Percentiles rank a stretch among this genome's conserved stretches.
phyloP scores from a whole-genome alignment of 192 early-diverging fungal species.

The Glomus cerebriforme region DNA sequence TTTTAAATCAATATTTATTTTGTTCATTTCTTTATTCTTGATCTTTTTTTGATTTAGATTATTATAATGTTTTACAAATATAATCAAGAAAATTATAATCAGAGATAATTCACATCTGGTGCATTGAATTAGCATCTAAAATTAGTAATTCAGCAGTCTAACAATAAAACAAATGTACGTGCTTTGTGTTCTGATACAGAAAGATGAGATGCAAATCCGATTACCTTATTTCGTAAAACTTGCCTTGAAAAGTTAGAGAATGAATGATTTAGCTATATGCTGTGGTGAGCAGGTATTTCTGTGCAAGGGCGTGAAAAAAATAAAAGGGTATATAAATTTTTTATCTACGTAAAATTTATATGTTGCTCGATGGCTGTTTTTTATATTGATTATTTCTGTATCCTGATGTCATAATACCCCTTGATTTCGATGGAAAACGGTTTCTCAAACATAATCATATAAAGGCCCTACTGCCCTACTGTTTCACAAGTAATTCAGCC shows the following conservation, averaged over 20 bases:
- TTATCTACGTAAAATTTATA: no score
- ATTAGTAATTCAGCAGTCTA: neutral
- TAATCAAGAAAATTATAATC: neutral
- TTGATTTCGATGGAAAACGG: neutral
- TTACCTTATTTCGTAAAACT: neutral
- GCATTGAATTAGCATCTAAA: neutral
- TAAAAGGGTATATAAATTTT: no score
- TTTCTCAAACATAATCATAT: neutral
- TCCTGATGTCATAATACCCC: neutral
- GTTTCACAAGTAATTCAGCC: conserved; percentile 23
- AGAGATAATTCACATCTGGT: neutral
- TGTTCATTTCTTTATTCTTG: neutral
- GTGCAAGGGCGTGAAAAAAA: conserved; percentile 2
- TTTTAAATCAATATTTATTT: neutral
- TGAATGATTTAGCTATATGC: neutral
- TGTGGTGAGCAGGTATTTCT: neutral
- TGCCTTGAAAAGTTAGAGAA: neutral
- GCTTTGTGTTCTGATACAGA: neutral
- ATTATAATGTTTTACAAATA: neutral
- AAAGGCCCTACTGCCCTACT: neutral
- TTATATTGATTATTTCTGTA: neutral
- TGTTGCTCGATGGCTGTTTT: neutral
- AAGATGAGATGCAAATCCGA: neutral
- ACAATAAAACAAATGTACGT: neutral
- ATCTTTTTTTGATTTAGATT: neutral